Evolutionary conservation across 139 green algal genomes (phyloP).

Genomic region (Chlorella ohadii): DNA sequence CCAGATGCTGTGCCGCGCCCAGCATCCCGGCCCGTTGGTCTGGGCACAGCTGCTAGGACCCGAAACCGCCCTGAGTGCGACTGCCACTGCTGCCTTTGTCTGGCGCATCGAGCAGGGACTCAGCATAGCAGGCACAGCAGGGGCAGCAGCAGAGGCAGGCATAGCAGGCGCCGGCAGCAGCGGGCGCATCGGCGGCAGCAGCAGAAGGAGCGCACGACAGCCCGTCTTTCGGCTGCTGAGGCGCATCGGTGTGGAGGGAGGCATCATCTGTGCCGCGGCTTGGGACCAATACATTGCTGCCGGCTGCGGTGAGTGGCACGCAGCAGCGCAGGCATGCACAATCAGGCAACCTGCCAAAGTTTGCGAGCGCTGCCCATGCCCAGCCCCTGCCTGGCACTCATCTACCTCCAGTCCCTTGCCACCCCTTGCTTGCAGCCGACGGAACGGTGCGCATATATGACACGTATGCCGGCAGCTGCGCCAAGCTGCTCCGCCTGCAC

Average conservation of each 20-base stretch:
- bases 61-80: background rate
- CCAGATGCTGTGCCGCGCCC: background rate
- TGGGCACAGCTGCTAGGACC: conserved; percentile 3
- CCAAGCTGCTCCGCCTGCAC: conserved; percentile 21
- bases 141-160: background rate
- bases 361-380: no score
- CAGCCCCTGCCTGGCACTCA: no score
- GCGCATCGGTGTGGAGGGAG: background rate
- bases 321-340: no score
- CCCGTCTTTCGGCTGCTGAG: background rate
- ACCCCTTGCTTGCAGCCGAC: background rate
- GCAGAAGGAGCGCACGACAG: background rate
- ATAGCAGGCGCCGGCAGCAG: background rate
- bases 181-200: background rate
- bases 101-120: background rate
- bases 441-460: conserved; percentile 2
- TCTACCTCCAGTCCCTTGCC: no score
- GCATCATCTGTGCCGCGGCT: background rate
- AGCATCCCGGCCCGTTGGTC: background rate
- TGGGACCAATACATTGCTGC: background rate
- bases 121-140: background rate
- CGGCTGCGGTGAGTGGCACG: conserved; percentile 4
- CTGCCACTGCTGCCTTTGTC: background rate
- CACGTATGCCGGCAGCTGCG: background rate
- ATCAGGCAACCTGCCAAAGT: no score